These are phyloP conservation scores for Agastache rugosa DNA, from an alignment of 257 asterid species.

Conservation along the genomic window DNA sequence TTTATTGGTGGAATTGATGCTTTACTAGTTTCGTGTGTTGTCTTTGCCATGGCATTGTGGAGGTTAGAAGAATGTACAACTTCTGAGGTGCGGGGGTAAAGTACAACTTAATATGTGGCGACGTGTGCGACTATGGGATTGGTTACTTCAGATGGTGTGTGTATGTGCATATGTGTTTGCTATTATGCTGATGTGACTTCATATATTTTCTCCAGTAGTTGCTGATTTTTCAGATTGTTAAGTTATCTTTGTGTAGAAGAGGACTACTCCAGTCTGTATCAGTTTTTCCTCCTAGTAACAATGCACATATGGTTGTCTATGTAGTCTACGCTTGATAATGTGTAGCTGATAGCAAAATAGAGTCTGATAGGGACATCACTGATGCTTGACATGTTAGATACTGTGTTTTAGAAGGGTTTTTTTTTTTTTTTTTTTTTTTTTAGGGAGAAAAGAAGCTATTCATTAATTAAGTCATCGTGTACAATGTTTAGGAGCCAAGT, in stretches of 20 bases:
- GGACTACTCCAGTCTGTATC: not conserved
- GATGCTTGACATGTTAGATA: not conserved
- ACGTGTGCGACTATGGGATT: slow-evolving; percentile 7
- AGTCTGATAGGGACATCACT: not conserved
- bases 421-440: no score
- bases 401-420: not conserved
- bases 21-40: not conserved
- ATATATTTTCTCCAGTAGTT: not conserved
- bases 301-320: not conserved
- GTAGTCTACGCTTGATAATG: not conserved
- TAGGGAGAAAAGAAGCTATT: no score
- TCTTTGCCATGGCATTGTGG: slow-evolving; percentile 12
- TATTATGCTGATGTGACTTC: slow-evolving; percentile 10
- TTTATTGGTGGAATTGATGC: not conserved
- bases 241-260: not conserved
- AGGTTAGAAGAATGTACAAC: slow-evolving; percentile 27
- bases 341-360: slow-evolving; percentile 3
- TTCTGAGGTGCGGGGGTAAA: not conserved
- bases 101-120: not conserved
- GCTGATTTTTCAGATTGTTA: not conserved
- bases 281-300: not conserved
- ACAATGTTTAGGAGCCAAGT: no score
- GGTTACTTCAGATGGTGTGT: not conserved
- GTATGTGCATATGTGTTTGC: not conserved
- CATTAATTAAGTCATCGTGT: no score